Evolutionary conservation across 352 stramenopile genomes (phyloP).

Genomic region (Plasmopara muralis): DNA sequence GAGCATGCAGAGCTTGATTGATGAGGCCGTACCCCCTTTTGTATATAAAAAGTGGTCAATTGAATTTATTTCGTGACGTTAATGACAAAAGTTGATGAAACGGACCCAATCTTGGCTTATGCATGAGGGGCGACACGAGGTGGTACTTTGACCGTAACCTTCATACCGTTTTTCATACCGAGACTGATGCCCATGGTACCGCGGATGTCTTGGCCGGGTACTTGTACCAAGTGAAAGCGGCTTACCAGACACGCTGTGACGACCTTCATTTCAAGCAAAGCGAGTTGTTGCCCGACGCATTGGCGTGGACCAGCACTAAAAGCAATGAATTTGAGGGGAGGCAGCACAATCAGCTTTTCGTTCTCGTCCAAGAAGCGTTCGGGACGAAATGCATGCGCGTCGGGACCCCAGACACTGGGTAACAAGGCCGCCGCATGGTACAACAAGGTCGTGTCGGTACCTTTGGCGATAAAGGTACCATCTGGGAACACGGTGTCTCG

Average conservation of each 20-base stretch:
- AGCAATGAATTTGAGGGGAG: constrained; percentile 28
- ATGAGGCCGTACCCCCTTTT: neutral
- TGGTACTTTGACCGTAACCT: constrained; percentile 20
- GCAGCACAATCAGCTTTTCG: constrained; percentile 22
- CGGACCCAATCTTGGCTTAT: neutral
- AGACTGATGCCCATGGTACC: constrained; percentile 43
- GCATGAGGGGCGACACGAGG: constrained; percentile 8
- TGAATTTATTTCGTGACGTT: neutral
- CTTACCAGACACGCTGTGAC: constrained; percentile 42
- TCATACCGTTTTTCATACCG: constrained; percentile 39
- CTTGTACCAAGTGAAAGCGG: constrained; percentile 41
- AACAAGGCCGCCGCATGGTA: constrained; percentile 37
- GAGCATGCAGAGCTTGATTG: constrained; percentile 18
- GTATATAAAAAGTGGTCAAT: too few relatives aligned
- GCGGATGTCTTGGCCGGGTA: constrained; percentile 31
- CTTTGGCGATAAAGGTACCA: constrained; percentile 35
- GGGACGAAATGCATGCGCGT: constrained; percentile 34
- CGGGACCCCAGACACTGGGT: constrained; percentile 34
- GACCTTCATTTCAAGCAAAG: constrained; percentile 77
- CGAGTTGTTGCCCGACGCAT: constrained; percentile 38
- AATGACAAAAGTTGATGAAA: neutral
- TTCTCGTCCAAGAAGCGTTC: constrained; percentile 38
- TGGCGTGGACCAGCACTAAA: constrained; percentile 33
- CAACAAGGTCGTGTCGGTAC: constrained; percentile 29
- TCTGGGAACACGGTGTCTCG: constrained; percentile 45